Evolutionary conservation across 2,329 filamentous ascomycete species (phyloP).

Genomic region (Stachybotrys chlorohalonatus): DNA sequence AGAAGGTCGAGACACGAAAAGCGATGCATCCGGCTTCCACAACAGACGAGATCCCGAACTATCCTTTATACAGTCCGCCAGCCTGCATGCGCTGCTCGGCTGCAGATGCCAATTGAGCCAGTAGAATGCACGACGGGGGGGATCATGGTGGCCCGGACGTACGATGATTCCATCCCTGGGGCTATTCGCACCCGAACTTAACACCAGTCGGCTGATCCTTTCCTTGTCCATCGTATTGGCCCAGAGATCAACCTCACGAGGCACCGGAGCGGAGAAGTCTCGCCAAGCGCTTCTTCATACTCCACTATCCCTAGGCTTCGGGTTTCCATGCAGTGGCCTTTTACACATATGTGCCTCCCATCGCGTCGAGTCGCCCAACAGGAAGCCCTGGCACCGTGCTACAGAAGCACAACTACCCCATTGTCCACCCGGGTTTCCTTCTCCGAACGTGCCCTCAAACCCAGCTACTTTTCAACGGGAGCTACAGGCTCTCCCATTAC

Average conservation of each 20-base stretch:
- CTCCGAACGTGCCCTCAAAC: too few relatives aligned
- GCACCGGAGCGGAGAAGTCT: background rate
- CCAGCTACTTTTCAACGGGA: too few relatives aligned
- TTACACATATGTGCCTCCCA: too few relatives aligned
- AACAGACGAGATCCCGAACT: background rate
- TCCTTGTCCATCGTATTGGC: background rate
- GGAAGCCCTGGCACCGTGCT: background rate
- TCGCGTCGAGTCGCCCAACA: background rate
- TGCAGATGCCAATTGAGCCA: background rate
- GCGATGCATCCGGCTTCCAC: background rate
- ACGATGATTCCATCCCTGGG: background rate
- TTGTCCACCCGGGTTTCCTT: background rate
- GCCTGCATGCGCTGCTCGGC: background rate
- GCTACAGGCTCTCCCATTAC: too few relatives aligned
- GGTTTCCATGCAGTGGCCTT: too few relatives aligned
- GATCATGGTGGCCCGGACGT: background rate
- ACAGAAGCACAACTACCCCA: background rate
- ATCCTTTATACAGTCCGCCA: background rate
- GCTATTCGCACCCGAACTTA: background rate
- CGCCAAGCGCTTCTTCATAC: background rate
- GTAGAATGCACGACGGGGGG: background rate
- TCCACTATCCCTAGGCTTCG: background rate
- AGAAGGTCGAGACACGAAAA: background rate
- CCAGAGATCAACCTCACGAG: background rate
- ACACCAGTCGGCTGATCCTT: background rate